Evolutionary conservation across 805 yeast genomes (phyloP).

Genomic region (Debaryomyces prosopidis): DNA sequence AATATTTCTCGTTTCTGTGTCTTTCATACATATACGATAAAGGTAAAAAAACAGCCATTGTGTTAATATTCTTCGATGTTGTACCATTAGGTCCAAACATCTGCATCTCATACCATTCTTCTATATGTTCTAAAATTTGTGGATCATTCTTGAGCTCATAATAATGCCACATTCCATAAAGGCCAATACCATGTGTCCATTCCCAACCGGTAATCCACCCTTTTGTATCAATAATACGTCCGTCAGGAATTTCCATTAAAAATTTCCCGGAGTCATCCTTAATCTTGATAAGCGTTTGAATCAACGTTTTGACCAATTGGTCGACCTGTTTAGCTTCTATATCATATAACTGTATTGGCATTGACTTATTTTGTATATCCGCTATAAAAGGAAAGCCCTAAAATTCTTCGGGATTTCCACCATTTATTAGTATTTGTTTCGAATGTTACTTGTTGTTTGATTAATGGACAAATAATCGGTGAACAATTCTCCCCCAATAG

Average conservation of each 20-base stretch:
- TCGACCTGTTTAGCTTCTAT: constrained; percentile 15
- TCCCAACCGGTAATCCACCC: constrained; percentile 43
- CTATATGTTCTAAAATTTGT: constrained; percentile 19
- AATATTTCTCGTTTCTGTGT: constrained; percentile 13
- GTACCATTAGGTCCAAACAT: constrained; percentile 29
- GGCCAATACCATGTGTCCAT: constrained; percentile 41
- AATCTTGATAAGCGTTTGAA: constrained; percentile 25
- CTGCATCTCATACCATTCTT: constrained; percentile 28
- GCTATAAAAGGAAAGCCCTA: too few species aligned
- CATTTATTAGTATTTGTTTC: too few species aligned
- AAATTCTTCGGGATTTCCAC: too few species aligned
- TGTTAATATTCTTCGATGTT: constrained; percentile 33
- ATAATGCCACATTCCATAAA: constrained; percentile 39
- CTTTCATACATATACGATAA: constrained; percentile 29
- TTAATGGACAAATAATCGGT: too few species aligned
- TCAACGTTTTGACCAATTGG: constrained; percentile 15
- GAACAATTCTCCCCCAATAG: too few species aligned
- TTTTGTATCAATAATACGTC: constrained; percentile 34
- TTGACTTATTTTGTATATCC: constrained; percentile 2
- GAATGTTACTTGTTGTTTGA: too few species aligned
- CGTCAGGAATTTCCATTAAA: constrained; percentile 28
- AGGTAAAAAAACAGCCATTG: constrained; percentile 35
- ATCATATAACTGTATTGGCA: constrained; percentile 16
- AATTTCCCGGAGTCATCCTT: constrained; percentile 30
- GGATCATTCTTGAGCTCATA: constrained; percentile 24